Evolutionary conservation across 805 yeast species (phyloP).

Genomic region (Yarrowia deformans): DNA sequence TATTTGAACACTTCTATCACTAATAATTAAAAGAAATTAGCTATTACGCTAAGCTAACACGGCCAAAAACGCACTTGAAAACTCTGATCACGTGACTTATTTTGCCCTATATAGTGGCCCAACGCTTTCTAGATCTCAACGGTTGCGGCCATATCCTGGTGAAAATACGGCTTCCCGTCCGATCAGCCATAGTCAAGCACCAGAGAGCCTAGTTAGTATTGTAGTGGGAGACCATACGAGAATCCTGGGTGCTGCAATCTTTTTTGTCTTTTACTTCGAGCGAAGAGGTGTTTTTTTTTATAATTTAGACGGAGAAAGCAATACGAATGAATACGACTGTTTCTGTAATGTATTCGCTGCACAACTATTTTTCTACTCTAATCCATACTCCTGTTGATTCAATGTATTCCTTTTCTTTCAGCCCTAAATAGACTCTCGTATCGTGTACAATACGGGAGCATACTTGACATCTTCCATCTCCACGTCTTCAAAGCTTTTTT

Average conservation of each 20-base stretch:
- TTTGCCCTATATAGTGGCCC: neutral
- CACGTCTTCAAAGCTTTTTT: too few relatives aligned
- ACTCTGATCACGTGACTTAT: neutral
- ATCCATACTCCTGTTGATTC: too few relatives aligned
- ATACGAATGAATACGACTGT: too few relatives aligned
- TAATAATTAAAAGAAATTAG: neutral
- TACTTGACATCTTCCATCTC: too few relatives aligned
- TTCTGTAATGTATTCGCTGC: too few relatives aligned
- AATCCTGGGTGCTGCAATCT: slow-evolving; percentile 25
- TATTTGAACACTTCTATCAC: neutral
- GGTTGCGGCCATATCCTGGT: slow-evolving; percentile 27
- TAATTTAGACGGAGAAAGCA: too few relatives aligned
- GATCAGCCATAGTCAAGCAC: slow-evolving; percentile 30
- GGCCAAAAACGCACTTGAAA: neutral
- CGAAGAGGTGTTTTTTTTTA: too few relatives aligned
- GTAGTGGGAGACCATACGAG: slow-evolving; percentile 32
- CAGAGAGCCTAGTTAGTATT: slow-evolving; percentile 27
- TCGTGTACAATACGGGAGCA: too few relatives aligned
- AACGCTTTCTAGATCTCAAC: neutral
- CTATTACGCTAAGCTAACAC: neutral
- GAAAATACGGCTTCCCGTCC: slow-evolving; percentile 25
- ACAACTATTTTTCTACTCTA: too few relatives aligned
- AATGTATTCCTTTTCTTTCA: too few relatives aligned
- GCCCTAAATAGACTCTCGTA: neutral
- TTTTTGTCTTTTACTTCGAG: neutral